phyloP scores from a whole-genome alignment of 495 filamentous ascomycete genomes.

The Neurospora discreta region DNA sequence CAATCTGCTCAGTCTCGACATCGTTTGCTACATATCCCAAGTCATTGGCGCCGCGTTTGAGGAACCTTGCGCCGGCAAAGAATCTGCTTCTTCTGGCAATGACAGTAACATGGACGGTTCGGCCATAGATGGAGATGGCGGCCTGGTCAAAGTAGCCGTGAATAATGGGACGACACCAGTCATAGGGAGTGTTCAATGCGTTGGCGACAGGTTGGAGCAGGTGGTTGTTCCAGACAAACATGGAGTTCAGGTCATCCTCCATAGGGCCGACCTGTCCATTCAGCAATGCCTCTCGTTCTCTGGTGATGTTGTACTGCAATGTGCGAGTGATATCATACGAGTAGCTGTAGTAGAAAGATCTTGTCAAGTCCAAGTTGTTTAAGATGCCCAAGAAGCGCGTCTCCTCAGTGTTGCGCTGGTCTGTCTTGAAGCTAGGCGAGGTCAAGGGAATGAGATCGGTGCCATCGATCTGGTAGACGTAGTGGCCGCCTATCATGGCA shows the following conservation, averaged over 20 bases:
- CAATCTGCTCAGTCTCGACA: conserved; percentile 98
- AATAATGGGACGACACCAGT: conserved; percentile 94
- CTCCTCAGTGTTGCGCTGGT: conserved; percentile 76
- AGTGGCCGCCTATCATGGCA: conserved; percentile 92
- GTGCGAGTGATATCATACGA: conserved; percentile 93
- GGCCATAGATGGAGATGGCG: conserved; percentile 71
- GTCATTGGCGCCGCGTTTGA: conserved; percentile 94
- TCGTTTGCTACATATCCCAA: conserved; percentile 95
- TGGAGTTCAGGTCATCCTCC: conserved; percentile 67
- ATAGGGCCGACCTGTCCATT: conserved; percentile 48
- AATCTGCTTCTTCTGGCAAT: conserved; percentile 86
- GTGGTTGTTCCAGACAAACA: conserved; percentile 98
- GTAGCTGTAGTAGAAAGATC: conserved; percentile 97
- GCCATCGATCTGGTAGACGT: conserved; percentile 89
- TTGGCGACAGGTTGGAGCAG: conserved; percentile 65
- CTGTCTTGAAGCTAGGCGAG: conserved; percentile 55
- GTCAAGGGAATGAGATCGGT: conserved; percentile 87
- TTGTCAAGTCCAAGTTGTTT: conserved; percentile 77
- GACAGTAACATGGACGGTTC: conserved; percentile 79
- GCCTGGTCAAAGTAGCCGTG: conserved; percentile 94
- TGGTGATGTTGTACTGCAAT: conserved; percentile 83
- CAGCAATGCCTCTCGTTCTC: conserved; percentile 58
- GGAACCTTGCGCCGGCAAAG: conserved; percentile 88
- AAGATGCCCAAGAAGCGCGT: conserved; percentile 79
- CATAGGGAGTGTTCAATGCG: conserved; percentile 66